These are phyloP conservation scores for Phellopilus nigrolimitatus DNA, from an alignment of 1,284 basidiomycete genomes.

Conservation along the genomic window DNA sequence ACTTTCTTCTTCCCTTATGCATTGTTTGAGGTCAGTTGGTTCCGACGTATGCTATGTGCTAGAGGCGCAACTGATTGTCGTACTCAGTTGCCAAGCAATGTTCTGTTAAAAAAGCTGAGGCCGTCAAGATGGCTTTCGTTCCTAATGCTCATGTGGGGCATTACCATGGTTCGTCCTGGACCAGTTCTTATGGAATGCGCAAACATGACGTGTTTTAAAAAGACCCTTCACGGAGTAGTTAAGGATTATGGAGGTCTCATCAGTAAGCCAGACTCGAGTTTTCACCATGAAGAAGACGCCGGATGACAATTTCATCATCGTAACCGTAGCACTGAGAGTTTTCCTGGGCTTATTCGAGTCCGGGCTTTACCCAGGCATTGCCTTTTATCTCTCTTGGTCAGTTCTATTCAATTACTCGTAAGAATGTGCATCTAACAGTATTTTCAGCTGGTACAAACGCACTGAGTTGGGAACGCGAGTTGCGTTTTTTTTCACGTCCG, in stretches of 20 bases:
- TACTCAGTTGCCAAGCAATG: slow-evolving; percentile 53
- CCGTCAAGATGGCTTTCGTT: slow-evolving; percentile 58
- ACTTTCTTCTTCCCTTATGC: slow-evolving; percentile 57
- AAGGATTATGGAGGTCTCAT: slow-evolving; percentile 47
- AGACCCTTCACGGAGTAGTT: slow-evolving; percentile 51
- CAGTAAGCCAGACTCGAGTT: slow-evolving; percentile 34
- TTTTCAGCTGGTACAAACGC: slow-evolving; percentile 51
- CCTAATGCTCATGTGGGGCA: slow-evolving; percentile 52
- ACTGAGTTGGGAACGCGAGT: slow-evolving; percentile 56
- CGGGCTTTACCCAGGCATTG: slow-evolving; percentile 51
- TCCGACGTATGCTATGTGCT: background rate
- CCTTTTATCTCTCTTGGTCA: slow-evolving; percentile 52
- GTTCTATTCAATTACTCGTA: slow-evolving; percentile 14
- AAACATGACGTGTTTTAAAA: background rate
- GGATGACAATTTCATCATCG: background rate
- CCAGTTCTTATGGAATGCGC: slow-evolving; percentile 6
- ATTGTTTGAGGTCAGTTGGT: slow-evolving; percentile 42
- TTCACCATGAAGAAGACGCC: background rate
- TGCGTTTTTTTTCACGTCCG: slow-evolving; percentile 64
- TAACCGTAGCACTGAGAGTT: slow-evolving; percentile 40
- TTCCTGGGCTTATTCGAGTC: slow-evolving; percentile 50
- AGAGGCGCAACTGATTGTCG: slow-evolving; percentile 1
- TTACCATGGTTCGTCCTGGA: slow-evolving; percentile 45
- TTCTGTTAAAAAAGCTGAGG: slow-evolving; percentile 47
- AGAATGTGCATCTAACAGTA: slow-evolving; percentile 8